Evolutionary conservation across 495 filamentous ascomycete genomes (phyloP), one percentile per base, ranked within the genome.

Genomic region (Penicillium cataractarum): DNA sequence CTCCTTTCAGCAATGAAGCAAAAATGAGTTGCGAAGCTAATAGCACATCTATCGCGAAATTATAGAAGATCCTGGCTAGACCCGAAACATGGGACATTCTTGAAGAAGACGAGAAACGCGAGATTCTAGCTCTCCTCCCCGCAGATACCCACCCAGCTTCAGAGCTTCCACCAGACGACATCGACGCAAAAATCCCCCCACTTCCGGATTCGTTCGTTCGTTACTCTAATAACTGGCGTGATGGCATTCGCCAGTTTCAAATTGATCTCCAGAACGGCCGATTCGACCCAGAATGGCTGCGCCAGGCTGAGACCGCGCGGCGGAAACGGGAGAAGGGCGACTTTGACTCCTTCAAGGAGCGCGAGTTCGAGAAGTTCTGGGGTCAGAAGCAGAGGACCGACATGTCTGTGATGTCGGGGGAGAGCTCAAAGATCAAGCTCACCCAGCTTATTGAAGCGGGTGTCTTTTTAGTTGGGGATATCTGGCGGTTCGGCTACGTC

Each of bases 311-410:
- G 66, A 65, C 77, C 44, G 90, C 91, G 7, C 83, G 88, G 69
- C 67, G 81, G 57, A 77, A 86, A 65, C 84, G 91, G 49, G 74
- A 77, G n/a, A 71, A 79, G 2, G 91, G 92, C n/a, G 77, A 83
- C 21, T 94, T 89, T 65, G 87, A 94, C 62, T 74, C 82, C 7
- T 90, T 84, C 71, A 87, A 92, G 68, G 84, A 86, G 52, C 64
- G 78, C 4, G 80, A 89, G 40, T 90, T 87, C 37, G 86, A 92
- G 74, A 73, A 83, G 35, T 88, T 86, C 58, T 96, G 90, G 90
- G 87, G 84, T 0, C 83, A 90, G 58, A 85, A 88, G 55, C 82
- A 87, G 70, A 83, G 76, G 57, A 62, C 79, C 24, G 67, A 70
- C 31, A 70, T 58, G 24, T 56, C 44, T 13, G 61, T 76, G n/a